Base-by-base conservation (phyloP, 1,284 basidiomycete species). In the Cutaneotrichosporon cavernicola region DNA sequence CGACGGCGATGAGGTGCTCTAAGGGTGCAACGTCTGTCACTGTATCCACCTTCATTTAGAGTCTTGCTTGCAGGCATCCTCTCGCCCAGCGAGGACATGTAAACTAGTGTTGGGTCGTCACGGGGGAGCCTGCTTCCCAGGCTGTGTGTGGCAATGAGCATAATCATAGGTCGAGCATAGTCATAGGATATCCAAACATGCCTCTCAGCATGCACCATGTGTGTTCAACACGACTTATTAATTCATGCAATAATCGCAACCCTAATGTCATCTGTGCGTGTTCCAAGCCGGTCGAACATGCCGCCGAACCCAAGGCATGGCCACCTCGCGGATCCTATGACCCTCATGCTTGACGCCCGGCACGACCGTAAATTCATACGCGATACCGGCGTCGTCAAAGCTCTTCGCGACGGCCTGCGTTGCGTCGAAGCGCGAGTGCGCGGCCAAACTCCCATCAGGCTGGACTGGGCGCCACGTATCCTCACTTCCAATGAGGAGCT, bases 401-500 rank as follows among this genome's bases (percentile, higher is more conserved):
- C 65, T 63, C 10, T 56, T 18, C 32, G 50, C 38, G 8, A 70
- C 56, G 6, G 62, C 63, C 36, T 64, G 36, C 13, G 65, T 65
- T n/a, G 63, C 66, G 14, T 64, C 68, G 14, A 63, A 56, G 3
- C 68, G 59, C 5, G 64, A 61, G 16, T 53, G 52, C 11, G 55
- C 26, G 8, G 61, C 62, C 9, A 47, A 53, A 16, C 52, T 43
- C 16, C 68, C 68, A 34, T 69, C 66, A 6, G 62, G 60, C 62
- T 62, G 52, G 14, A 67, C 40, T 0, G 66, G 61, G 26, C 60
- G 61, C 61, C 61, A 62, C 30, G 52, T 65, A 43, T 69, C 66
- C 38, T 51, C 38, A 8, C 51, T 58, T 9, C 68, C 68, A 53
- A 67, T 63, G 30, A 65, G 52, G 16, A 69, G 59, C 49, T 69